phyloP scores from a whole-genome alignment of 2,329 filamentous ascomycete species.

The Colletotrichum simmondsii region DNA sequence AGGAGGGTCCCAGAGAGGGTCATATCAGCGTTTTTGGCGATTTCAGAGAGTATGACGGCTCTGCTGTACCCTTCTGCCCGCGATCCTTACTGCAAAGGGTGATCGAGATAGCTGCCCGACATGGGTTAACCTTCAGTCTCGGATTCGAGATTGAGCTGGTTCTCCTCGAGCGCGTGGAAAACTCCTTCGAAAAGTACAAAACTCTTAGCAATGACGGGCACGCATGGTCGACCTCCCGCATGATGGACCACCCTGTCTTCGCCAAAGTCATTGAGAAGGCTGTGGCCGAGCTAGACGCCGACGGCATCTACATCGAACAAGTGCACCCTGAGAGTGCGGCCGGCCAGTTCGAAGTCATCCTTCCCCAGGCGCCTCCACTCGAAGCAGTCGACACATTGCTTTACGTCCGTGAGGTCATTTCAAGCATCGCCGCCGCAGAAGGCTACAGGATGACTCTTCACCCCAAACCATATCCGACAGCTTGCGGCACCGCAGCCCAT shows the following conservation, averaged over 20 bases:
- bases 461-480: slow-evolving; percentile 71
- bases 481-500: slow-evolving; percentile 74
- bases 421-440: slow-evolving; percentile 69
- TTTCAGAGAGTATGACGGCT: slow-evolving; percentile 69
- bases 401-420: slow-evolving; percentile 76
- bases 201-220: slow-evolving; percentile 70
- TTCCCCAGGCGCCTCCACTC: slow-evolving; percentile 71
- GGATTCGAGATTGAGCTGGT: slow-evolving; percentile 88
- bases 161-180: slow-evolving; percentile 65
- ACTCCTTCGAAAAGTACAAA: slow-evolving; percentile 46
- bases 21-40: slow-evolving; percentile 76
- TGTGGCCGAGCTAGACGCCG: slow-evolving; percentile 65
- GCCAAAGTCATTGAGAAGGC: slow-evolving; percentile 74
- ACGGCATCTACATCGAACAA: slow-evolving; percentile 76
- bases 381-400: slow-evolving; percentile 78
- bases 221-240: slow-evolving; percentile 75
- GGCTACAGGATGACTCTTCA: slow-evolving; percentile 77
- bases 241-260: slow-evolving; percentile 68
- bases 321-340: slow-evolving; percentile 79
- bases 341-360: slow-evolving; percentile 82
- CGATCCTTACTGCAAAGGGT: slow-evolving; percentile 69
- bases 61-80: slow-evolving; percentile 68
- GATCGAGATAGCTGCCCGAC: slow-evolving; percentile 59
- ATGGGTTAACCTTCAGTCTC: slow-evolving; percentile 69
- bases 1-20: slow-evolving; percentile 65